A percentile compares a stretch with the other conserved stretches of the same genome.
Conservation (phyloP, 2,329 filamentous ascomycete species). For the Davidsoniella neocaledoniae region DNA sequence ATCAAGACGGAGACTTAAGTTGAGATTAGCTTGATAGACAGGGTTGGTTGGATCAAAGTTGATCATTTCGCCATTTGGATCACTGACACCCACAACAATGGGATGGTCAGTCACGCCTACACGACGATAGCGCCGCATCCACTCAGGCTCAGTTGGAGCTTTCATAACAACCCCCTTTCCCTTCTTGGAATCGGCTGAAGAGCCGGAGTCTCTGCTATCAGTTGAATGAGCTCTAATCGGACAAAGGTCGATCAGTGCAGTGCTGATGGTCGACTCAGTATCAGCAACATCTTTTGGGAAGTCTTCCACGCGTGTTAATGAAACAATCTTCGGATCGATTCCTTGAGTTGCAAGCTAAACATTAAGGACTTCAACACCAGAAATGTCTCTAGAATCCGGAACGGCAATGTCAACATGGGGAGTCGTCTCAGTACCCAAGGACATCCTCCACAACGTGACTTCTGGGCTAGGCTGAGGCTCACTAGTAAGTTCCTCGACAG, state of each 20-base stretch:
- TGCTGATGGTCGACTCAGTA: neutral
- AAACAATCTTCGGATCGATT: slow-evolving; percentile 1
- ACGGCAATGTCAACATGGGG: slow-evolving; percentile 11
- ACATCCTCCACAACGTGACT: slow-evolving; percentile 5
- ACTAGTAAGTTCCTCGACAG: too few species aligned
- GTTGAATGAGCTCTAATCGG: neutral
- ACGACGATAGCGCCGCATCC: slow-evolving; percentile 7
- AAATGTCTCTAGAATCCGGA: neutral
- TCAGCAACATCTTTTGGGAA: neutral
- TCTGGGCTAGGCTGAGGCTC: neutral
- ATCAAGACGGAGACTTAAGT: slow-evolving; percentile 1
- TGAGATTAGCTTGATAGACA: neutral
- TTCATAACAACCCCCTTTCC: neutral
- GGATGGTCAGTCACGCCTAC: neutral
- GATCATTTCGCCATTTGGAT: neutral
- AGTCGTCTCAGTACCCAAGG: neutral
- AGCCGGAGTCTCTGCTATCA: neutral
- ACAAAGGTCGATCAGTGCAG: neutral
- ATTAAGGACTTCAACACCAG: slow-evolving; percentile 3
- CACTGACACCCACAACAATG: slow-evolving; percentile 3
- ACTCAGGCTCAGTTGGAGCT: slow-evolving; percentile 1
- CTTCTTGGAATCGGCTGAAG: neutral
- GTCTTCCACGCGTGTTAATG: slow-evolving; percentile 2
- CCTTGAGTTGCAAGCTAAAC: slow-evolving; percentile 11
- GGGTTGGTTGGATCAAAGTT: slow-evolving; percentile 6